Evolutionary conservation across 345 rosid genomes (phyloP).

Genomic region (rapeseed (Brassica napus)): Da-Ae NC_063446.1:71955501-71956000

Average conservation of each 20-base stretch:
- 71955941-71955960: neutral
- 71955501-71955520: too few species aligned
- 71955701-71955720: neutral
- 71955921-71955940: neutral
- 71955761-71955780: neutral
- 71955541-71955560: neutral
- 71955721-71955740: neutral
- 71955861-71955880: neutral
- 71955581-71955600: neutral
- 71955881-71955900: neutral
- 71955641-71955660: neutral
- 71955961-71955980: neutral
- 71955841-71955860: neutral
- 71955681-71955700: neutral
- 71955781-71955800: neutral
- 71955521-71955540: neutral
- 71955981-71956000: neutral
- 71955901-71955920: neutral
- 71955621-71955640: neutral
- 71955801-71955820: neutral
- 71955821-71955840: neutral
- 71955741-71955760: neutral
- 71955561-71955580: neutral
- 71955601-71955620: neutral
- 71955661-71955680: neutral